phyloP scores from a whole-genome alignment of 352 stramenopile species.

The Phytopythium oedochilum region DNA sequence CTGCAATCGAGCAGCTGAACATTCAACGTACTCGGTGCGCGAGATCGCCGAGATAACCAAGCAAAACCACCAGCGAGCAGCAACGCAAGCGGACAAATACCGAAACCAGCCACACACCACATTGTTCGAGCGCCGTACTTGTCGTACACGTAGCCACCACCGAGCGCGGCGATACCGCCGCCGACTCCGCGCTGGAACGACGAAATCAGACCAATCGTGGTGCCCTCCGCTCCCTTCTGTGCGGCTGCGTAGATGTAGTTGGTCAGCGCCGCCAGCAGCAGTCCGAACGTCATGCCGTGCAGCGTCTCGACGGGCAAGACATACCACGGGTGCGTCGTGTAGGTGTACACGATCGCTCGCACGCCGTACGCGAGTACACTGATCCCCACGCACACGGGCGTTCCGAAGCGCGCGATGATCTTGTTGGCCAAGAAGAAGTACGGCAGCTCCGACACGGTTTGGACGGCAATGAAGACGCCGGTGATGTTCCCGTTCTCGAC shows the following conservation, averaged over 20 bases:
- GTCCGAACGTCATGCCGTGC: conserved; percentile 33
- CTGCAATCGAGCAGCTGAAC: neutral
- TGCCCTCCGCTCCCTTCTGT: conserved; percentile 24
- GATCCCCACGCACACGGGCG: conserved; percentile 27
- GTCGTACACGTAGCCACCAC: conserved; percentile 37
- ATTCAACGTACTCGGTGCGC: neutral
- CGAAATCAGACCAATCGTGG: conserved; percentile 35
- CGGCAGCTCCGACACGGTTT: conserved; percentile 39
- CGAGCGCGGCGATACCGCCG: conserved; percentile 24
- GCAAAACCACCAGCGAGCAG: neutral
- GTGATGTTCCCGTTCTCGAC: conserved; percentile 27
- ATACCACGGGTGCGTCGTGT: conserved; percentile 37
- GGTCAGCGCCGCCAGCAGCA: conserved; percentile 29
- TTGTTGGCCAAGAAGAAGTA: conserved; percentile 40
- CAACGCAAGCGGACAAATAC: conserved; percentile 11
- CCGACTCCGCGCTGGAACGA: conserved; percentile 33
- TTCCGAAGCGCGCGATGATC: conserved; percentile 30
- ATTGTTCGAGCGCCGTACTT: conserved; percentile 25
- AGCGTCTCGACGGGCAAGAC: conserved; percentile 39
- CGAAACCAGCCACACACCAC: conserved; percentile 30
- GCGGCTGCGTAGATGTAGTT: conserved; percentile 39
- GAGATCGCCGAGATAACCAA: neutral
- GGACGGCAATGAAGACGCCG: conserved; percentile 25
- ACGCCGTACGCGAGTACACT: conserved; percentile 26
- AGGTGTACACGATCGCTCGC: conserved; percentile 30